These are phyloP conservation scores for Adansonia rubrostipa DNA, from an alignment of 441 rosid species.

Conservation along the genomic window DNA sequence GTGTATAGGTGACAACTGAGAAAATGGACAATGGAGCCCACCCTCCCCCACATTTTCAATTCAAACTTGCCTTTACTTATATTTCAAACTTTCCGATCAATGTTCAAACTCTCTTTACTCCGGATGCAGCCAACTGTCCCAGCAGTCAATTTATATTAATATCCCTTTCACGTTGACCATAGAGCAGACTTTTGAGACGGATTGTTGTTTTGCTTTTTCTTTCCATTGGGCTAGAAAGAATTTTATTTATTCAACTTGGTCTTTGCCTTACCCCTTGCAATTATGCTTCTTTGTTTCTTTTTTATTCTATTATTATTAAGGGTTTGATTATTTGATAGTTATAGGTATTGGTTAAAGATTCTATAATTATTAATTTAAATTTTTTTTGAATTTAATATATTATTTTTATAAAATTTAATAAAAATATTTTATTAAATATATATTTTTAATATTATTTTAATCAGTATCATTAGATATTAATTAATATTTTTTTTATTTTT, in stretches of 20 bases:
- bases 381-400: too few species aligned
- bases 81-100: neutral
- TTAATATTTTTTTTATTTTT: too few species aligned
- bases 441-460: too few species aligned
- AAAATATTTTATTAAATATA: too few species aligned
- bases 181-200: neutral
- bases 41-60: neutral
- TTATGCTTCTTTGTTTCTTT: neutral
- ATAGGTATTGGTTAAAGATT: too few species aligned
- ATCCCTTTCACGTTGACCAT: neutral
- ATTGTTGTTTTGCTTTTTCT: neutral
- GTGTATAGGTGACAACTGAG: neutral
- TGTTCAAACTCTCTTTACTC: neutral
- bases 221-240: neutral
- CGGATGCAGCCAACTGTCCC: neutral
- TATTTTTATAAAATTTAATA: too few species aligned
- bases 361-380: too few species aligned
- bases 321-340: too few species aligned
- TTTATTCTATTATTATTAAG: too few species aligned
- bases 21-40: neutral
- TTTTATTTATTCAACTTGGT: neutral
- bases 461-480: too few species aligned
- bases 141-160: neutral
- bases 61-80: too few species aligned
- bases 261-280: neutral